Conservation (phyloP, 2,329 filamentous ascomycete genomes). For the Aspergillus viridinutans region DNA sequence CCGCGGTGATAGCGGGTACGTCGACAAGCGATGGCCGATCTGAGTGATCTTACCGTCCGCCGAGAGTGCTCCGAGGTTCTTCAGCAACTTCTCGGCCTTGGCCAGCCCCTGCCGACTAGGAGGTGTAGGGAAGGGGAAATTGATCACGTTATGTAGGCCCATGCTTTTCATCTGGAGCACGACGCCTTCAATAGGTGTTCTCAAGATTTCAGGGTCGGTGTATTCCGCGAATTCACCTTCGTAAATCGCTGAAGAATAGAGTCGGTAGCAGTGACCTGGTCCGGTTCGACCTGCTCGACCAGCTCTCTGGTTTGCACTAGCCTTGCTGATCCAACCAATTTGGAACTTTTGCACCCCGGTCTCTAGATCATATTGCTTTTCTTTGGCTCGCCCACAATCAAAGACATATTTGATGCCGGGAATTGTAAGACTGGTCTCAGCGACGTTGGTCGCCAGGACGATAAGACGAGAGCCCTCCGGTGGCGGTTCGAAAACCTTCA, state of each 20-base stretch:
- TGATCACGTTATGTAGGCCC: conserved; percentile 82
- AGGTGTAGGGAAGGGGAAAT: conserved; percentile 93
- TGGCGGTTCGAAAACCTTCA: conserved; percentile 80
- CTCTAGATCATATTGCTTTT: conserved; percentile 78
- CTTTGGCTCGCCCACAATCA: conserved; percentile 87
- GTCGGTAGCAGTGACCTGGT: conserved; percentile 88
- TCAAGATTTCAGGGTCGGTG: conserved; percentile 79
- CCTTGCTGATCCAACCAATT: conserved; percentile 95
- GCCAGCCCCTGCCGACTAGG: conserved; percentile 71
- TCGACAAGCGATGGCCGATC: conserved; percentile 74
- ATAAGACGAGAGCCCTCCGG: conserved; percentile 81
- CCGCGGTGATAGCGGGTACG: conserved; percentile 85
- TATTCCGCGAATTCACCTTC: conserved; percentile 82
- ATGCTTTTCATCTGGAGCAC: conserved; percentile 93
- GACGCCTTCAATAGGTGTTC: conserved; percentile 88
- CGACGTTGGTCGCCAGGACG: conserved; percentile 91
- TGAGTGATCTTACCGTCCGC: conserved; percentile 69
- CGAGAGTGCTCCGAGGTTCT: conserved; percentile 77
- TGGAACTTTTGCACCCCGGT: conserved; percentile 95
- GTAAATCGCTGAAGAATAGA: conserved; percentile 93
- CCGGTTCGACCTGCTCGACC: conserved; percentile 94
- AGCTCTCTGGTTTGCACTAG: conserved; percentile 83
- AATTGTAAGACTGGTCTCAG: conserved; percentile 95
- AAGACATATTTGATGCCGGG: conserved; percentile 94
- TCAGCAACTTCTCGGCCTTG: conserved; percentile 80